Percentiles rank a stretch among this genome's conserved stretches.
These are phyloP conservation scores for Drechslerella coelobrocha DNA, from an alignment of 2,329 filamentous ascomycete genomes.

Conservation along the genomic window DNA sequence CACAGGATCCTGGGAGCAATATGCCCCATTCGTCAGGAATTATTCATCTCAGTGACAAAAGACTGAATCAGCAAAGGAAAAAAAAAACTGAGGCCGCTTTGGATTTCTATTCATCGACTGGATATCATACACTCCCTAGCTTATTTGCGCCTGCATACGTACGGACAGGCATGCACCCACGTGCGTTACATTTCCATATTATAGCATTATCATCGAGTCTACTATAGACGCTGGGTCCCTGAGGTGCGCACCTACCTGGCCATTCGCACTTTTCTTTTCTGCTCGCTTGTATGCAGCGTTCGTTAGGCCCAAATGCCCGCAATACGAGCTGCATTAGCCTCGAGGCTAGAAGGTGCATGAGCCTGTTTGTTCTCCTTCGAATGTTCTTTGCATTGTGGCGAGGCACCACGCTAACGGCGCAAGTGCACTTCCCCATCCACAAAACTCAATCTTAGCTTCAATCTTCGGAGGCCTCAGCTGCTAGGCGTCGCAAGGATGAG, in stretches of 20 bases:
- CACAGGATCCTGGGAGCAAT: no score
- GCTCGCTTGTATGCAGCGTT: not conserved
- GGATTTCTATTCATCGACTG: no score
- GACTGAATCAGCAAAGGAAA: not conserved
- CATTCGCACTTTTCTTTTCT: conserved; percentile 7
- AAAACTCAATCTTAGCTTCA: not conserved
- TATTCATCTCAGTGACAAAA: not conserved
- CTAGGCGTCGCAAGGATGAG: conserved; percentile 4
- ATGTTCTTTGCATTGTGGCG: not conserved
- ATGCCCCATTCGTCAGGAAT: conserved; percentile 1
- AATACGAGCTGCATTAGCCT: conserved; percentile 5
- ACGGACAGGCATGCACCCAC: not conserved
- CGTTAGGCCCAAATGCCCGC: conserved; percentile 1
- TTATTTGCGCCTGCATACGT: not conserved
- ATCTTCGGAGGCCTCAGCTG: not conserved
- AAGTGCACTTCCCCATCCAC: not conserved
- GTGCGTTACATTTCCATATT: not conserved
- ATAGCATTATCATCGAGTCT: not conserved
- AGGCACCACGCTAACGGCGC: conserved; percentile 4
- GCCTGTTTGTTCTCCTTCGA: not conserved
- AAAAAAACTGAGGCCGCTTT: not conserved
- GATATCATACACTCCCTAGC: no score
- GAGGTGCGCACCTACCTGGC: no score
- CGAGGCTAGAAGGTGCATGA: not conserved
- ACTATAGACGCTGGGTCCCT: not conserved